Evolutionary conservation across 1,284 basidiomycete species (phyloP).

Genomic region (Leccinum discolor): DNA sequence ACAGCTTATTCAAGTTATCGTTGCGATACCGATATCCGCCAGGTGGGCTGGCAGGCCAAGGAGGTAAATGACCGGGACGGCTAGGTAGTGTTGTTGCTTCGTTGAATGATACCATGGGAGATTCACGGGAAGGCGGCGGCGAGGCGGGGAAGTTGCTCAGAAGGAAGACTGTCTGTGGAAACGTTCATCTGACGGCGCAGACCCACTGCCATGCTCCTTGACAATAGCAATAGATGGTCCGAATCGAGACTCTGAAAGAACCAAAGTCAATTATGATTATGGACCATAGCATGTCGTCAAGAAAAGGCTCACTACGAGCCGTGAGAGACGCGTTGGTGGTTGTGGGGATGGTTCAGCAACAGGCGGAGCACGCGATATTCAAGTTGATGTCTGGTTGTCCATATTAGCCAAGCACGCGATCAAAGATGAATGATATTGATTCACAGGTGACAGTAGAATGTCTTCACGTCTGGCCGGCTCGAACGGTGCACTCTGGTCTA

Average conservation of each 20-base stretch:
- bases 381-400: conserved; percentile 10
- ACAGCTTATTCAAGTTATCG: neutral
- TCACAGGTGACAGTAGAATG: conserved; percentile 19
- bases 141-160: conserved; percentile 18
- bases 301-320: conserved; percentile 18
- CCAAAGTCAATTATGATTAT: neutral
- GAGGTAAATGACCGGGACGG: conserved; percentile 24
- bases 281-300: neutral
- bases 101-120: conserved; percentile 23
- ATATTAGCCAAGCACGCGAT: conserved; percentile 9
- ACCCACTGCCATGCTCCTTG: conserved; percentile 19
- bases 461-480: conserved; percentile 14
- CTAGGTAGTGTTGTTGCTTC: conserved; percentile 7
- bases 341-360: conserved; percentile 10
- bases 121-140: conserved; percentile 33
- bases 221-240: conserved; percentile 25
- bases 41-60: conserved; percentile 22
- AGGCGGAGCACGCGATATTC: conserved; percentile 5
- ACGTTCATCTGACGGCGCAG: conserved; percentile 5
- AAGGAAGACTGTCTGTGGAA: conserved; percentile 21
- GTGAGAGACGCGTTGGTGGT: conserved; percentile 16
- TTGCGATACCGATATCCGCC: conserved; percentile 11
- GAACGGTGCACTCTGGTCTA: conserved; percentile 4
- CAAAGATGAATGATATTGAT: neutral
- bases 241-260: conserved; percentile 29